Evolutionary conservation across 192 early-diverging fungal genomes (phyloP), one percentile per base, ranked within the genome.

Genomic region (Mortierella hygrophila): DNA sequence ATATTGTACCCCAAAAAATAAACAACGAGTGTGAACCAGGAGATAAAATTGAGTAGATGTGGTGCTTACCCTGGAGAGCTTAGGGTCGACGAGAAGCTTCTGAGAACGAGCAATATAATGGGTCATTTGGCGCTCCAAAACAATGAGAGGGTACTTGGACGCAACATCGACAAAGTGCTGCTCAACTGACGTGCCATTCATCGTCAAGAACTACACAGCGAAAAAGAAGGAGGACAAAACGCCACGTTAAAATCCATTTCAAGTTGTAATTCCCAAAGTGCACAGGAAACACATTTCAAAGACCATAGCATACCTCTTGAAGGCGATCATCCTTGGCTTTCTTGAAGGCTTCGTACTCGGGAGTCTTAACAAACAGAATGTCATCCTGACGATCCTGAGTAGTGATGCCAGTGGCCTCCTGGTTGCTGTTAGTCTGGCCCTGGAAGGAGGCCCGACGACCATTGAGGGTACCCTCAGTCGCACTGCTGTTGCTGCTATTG

Each of bases 41-140:
- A 20, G 49, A 52, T n/a, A 26, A 57, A 10, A 21, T 47, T 41
- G 26, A 73, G 13, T 44, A 32, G 63, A 42, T 42, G 65, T 32
- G 35, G 60, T 29, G 13, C 68, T 79, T 89, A 90, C 89, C 73
- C 85, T 86, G 23, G 89, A 89, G n/a, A 92, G 79, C 26, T 87
- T 88, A 44, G 91, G 91, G 13, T 82, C 80, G 11, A 68, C 88
- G 71, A 92, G 84, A 2, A 89, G 79, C 57, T 89, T 88, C 23
- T 88, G 85, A 0, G 87, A 83, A 72, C 89, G 88, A 69, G 80
- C 75, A 68, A 92, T 88, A 70, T 90, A 90, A 11, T 90, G 89
- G 46, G 86, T 80, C 89, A 92, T 92, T n/a, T 82, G 83, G 35
- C 87, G 83, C 75, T 90, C 90, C 83, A 92, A 91, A n/a, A 83